These are phyloP conservation scores for Plectosphaerella plurivora DNA, from an alignment of 2,329 filamentous ascomycete genomes.

Conservation along the genomic window DNA sequence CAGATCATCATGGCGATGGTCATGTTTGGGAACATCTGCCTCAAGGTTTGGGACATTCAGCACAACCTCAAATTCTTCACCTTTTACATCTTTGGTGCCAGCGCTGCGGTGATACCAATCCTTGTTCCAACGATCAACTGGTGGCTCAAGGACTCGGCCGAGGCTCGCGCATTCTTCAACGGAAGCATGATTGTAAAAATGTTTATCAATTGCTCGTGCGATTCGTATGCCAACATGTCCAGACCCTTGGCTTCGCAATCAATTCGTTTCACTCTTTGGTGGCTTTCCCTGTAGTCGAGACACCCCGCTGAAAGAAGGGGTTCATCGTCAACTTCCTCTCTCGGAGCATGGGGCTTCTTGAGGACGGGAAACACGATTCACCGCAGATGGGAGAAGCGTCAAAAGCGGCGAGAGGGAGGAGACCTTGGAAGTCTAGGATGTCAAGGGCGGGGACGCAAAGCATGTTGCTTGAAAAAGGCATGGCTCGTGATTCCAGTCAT, in stretches of 20 bases:
- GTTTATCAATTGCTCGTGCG: neutral
- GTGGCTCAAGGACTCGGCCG: conserved; percentile 17
- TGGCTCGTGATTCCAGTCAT: too few relatives aligned
- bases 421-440: conserved; percentile 3
- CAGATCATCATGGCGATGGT: conserved; percentile 14
- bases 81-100: conserved; percentile 17
- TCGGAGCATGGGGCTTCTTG: conserved; percentile 9
- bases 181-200: conserved; percentile 13
- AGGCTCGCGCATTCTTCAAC: conserved; percentile 16
- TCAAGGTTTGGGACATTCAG: conserved; percentile 14
- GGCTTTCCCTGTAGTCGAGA: conserved; percentile 14
- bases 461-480: conserved; percentile 3
- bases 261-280: conserved; percentile 14
- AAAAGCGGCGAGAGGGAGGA: neutral
- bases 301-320: conserved; percentile 15
- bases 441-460: conserved; percentile 4
- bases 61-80: conserved; percentile 12
- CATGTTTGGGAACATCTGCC: conserved; percentile 13
- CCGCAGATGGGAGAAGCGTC: conserved; percentile 5
- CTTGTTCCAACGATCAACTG: conserved; percentile 18
- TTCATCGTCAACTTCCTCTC: conserved; percentile 15
- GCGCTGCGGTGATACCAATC: conserved; percentile 17
- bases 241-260: conserved; percentile 12
- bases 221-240: neutral
- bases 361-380: conserved; percentile 8